Evolutionary conservation across 257 asterid genomes (phyloP).

Genomic region (Lycium barbarum): DNA sequence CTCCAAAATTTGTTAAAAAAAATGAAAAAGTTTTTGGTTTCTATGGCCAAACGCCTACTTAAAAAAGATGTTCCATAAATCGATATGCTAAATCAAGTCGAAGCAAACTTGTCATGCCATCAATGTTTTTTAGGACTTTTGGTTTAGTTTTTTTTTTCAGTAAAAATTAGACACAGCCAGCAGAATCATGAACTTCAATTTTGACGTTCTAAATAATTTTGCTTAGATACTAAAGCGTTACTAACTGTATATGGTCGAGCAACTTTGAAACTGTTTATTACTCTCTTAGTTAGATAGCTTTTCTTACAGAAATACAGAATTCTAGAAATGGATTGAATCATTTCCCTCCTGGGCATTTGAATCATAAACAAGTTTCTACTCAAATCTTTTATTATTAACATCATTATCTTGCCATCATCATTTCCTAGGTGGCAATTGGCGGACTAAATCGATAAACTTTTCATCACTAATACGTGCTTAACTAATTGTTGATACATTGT

Average conservation of each 20-base stretch:
- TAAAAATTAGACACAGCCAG: background rate
- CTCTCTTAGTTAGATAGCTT: background rate
- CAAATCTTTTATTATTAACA: background rate
- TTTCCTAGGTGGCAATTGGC: background rate
- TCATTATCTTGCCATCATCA: background rate
- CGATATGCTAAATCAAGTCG: background rate
- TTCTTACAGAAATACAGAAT: background rate
- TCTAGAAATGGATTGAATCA: background rate
- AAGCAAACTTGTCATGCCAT: background rate
- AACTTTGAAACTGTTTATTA: background rate
- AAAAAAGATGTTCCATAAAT: background rate
- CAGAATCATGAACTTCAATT: background rate
- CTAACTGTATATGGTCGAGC: background rate
- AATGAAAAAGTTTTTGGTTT: no score
- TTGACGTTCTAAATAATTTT: background rate
- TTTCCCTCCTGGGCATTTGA: background rate
- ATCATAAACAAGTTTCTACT: background rate
- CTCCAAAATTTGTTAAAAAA: no score
- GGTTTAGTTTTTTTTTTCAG: no score
- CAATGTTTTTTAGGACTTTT: no score
- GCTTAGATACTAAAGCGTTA: background rate
- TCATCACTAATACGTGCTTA: background rate
- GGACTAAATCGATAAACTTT: background rate
- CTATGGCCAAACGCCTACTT: no score
- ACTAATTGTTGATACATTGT: background rate